Conservation (phyloP, 371 early-diverging fungal species). For the Actinomortierella wolfii region DNA sequence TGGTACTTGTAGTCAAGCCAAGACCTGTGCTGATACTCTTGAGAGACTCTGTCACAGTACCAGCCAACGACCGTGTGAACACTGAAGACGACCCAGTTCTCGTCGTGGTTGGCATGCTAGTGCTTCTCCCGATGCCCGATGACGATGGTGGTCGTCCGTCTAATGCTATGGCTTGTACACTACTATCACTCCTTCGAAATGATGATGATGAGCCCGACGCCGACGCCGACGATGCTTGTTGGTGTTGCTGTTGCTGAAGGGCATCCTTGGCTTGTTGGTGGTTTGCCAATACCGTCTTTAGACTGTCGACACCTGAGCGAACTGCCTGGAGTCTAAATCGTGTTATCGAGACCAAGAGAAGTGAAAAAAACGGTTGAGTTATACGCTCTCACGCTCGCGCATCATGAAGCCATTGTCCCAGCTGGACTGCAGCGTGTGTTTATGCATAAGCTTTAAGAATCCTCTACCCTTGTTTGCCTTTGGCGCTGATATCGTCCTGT, state of each 20-base stretch:
- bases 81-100: neutral
- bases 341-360: neutral
- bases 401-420: too few relatives aligned
- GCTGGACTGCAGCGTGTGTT: neutral
- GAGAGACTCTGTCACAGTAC: slow-evolving; percentile 38
- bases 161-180: too few relatives aligned
- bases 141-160: too few relatives aligned
- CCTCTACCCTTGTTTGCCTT: slow-evolving; percentile 40
- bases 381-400: too few relatives aligned
- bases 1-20: neutral
- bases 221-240: neutral
- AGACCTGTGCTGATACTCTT: slow-evolving; percentile 26
- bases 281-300: slow-evolving; percentile 28
- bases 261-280: slow-evolving; percentile 8
- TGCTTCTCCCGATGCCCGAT: neutral
- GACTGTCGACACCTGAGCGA: slow-evolving; percentile 38
- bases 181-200: neutral
- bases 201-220: neutral
- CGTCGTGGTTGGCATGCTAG: neutral
- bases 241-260: slow-evolving; percentile 8
- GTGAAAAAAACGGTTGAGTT: neutral
- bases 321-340: slow-evolving; percentile 31
- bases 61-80: slow-evolving; percentile 13
- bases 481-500: slow-evolving; percentile 34
- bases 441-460: neutral